Evolutionary conservation across 2,329 filamentous ascomycete genomes (phyloP), one percentile per base, ranked within the genome.

Genomic region (Cercospora zeae-maydis): DNA sequence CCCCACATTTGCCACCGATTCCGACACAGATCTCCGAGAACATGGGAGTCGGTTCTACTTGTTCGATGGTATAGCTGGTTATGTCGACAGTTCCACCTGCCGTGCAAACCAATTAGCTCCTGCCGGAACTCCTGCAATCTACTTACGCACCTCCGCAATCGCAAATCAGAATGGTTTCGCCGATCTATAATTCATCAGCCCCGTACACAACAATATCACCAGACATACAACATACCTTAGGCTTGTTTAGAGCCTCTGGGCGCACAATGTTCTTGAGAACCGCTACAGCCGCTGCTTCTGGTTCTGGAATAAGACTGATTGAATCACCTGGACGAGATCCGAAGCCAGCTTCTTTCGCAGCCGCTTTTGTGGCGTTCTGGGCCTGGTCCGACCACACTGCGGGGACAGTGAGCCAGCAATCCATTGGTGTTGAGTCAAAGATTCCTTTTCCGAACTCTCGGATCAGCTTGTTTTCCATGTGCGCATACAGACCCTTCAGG

Each of bases 371-470:
- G 2, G 63, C 62, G 19, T 49, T 61, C 51, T 69, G 69, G 3
- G 68, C 71, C 16, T 63, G 37, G 39, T 72, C 71, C 3, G 63
- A 63, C 71, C 71, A 73, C 8, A 68, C 69, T 8, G 71, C 71
- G 2, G 70, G 71, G 0, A 73, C 69, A 4, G 71, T 72, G 2
- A 73, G 52, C 69, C 69, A 71, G 33, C 59, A 68, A 21, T 71
- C 66, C 45, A 72, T 58, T 1, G 70, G 70, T 11, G 64, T 66
- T 16, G 57, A 59, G 13, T 59, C 57, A 8, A 66, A 60, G 14
- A 66, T 52, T 13, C 56, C 51, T 45, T 58, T 19, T n/a, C 59
- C 58, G 30, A 63, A 52, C 33, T 62, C 58, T 30, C 47, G 45
- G n/a, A 42, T 45, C 4, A 66, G 27, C 19, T 61, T 52, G 16